phyloP scores from a whole-genome alignment of 306 rosid species.

The Pachyrhizus erosus region DNA sequence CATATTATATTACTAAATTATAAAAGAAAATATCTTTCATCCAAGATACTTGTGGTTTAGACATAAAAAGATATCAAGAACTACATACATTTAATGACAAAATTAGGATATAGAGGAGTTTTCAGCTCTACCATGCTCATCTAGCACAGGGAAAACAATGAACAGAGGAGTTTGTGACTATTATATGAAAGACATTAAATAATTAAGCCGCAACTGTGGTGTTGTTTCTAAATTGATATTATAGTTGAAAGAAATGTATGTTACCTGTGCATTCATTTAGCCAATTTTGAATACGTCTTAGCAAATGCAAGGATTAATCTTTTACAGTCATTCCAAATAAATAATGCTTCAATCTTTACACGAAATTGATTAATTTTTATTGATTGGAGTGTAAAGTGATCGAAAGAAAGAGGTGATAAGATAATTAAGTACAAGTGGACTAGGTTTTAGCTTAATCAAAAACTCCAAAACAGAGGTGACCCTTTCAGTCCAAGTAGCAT shows the following conservation, averaged over 20 bases:
- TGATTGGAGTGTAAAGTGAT: background rate
- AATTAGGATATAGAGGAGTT: background rate
- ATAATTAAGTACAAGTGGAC: background rate
- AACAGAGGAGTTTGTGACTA: background rate
- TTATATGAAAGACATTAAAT: background rate
- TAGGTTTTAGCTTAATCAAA: background rate
- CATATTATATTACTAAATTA: too few relatives aligned
- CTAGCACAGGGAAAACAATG: background rate
- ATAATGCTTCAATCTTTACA: background rate
- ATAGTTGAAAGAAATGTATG: too few relatives aligned
- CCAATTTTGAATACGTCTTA: background rate
- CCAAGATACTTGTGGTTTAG: too few relatives aligned
- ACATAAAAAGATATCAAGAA: too few relatives aligned
- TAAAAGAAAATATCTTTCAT: too few relatives aligned
- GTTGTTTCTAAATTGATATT: background rate
- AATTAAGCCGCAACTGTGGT: background rate
- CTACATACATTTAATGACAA: background rate
- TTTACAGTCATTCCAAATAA: background rate
- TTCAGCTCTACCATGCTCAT: background rate
- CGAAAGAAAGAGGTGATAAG: background rate
- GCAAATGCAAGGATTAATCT: background rate
- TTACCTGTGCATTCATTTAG: too few relatives aligned
- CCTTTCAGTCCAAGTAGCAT: background rate
- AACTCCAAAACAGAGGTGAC: background rate
- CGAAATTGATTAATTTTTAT: background rate